Percentiles rank a stretch among this genome's conserved stretches.
phyloP scores from a whole-genome alignment of 164 flowering plant genomes.

The Amborella trichopoda region DNA sequence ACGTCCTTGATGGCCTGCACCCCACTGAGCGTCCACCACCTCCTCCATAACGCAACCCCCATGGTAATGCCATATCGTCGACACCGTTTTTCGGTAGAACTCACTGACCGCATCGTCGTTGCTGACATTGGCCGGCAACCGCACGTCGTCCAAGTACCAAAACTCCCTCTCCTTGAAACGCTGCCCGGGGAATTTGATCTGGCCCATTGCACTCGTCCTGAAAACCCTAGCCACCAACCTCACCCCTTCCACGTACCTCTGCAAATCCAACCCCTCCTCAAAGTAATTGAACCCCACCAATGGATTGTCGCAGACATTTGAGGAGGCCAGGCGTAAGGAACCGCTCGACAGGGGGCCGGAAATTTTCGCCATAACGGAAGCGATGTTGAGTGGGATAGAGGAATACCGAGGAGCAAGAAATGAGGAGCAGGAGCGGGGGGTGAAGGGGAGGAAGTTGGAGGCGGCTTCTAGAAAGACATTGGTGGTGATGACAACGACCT shows the following conservation, averaged over 20 bases:
- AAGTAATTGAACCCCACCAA: slow-evolving; percentile 78
- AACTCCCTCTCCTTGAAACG: slow-evolving; percentile 29
- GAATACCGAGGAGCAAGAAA: slow-evolving; percentile 6
- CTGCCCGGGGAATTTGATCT: slow-evolving; percentile 38
- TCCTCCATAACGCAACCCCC: slow-evolving; percentile 79
- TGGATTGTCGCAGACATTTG: slow-evolving; percentile 56
- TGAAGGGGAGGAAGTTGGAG: slow-evolving; percentile 34
- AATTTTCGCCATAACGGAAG: slow-evolving; percentile 67
- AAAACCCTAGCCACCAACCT: slow-evolving; percentile 43
- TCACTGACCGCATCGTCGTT: slow-evolving; percentile 34
- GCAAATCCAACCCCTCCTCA: slow-evolving; percentile 37
- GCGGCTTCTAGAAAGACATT: slow-evolving; percentile 68
- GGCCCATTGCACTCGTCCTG: slow-evolving; percentile 41
- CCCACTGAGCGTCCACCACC: slow-evolving; percentile 63
- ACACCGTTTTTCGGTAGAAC: slow-evolving; percentile 67
- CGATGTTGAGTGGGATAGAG: slow-evolving; percentile 34
- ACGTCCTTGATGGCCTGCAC: slow-evolving; percentile 48
- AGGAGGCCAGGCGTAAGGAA: slow-evolving; percentile 49
- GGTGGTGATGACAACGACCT: slow-evolving; percentile 88
- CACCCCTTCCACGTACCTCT: slow-evolving; percentile 52
- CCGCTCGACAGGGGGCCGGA: slow-evolving; percentile 57
- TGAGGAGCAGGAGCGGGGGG: too few relatives aligned
- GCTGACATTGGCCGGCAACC: slow-evolving; percentile 35
- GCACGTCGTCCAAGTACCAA: slow-evolving; percentile 50
- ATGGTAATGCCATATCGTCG: slow-evolving; percentile 92